These are phyloP conservation scores for Trichomonascaceae sp. DNA, from an alignment of 1,139 yeast genomes.

Conservation along the genomic window DNA sequence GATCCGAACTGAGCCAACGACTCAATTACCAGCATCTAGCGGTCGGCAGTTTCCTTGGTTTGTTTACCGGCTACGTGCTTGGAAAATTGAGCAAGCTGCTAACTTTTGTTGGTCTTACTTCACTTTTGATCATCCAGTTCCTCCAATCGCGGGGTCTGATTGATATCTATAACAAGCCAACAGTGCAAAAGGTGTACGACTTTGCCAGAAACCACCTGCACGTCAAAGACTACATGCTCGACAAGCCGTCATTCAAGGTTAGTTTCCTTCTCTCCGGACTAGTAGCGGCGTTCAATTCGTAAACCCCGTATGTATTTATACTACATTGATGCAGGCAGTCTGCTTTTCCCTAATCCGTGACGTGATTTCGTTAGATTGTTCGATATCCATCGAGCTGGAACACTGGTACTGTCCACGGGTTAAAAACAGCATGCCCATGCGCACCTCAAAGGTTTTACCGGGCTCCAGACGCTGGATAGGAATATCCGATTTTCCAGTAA, in stretches of 20 bases:
- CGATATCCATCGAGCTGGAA: too few relatives aligned
- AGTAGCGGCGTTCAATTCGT: slow-evolving; percentile 49
- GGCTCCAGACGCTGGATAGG: slow-evolving; percentile 34
- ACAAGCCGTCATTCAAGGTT: slow-evolving; percentile 52
- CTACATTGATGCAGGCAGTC: too few relatives aligned
- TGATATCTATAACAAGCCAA: slow-evolving; percentile 29
- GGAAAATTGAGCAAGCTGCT: slow-evolving; percentile 55
- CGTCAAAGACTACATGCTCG: slow-evolving; percentile 40
- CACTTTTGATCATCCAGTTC: slow-evolving; percentile 42
- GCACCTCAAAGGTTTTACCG: slow-evolving; percentile 30
- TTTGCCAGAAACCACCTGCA: slow-evolving; percentile 38
- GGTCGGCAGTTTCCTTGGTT: slow-evolving; percentile 54
- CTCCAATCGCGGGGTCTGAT: slow-evolving; percentile 47
- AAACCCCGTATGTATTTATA: too few relatives aligned
- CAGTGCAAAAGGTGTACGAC: slow-evolving; percentile 32
- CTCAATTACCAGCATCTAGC: slow-evolving; percentile 54
- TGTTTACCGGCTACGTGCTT: slow-evolving; percentile 45
- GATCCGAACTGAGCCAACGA: slow-evolving; percentile 1
- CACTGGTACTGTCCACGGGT: slow-evolving; percentile 62
- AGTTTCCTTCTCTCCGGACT: slow-evolving; percentile 46
- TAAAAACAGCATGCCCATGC: slow-evolving; percentile 45
- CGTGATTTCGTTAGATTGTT: too few relatives aligned
- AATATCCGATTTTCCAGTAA: slow-evolving; percentile 55
- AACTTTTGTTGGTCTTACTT: slow-evolving; percentile 38
- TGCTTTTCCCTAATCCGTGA: too few relatives aligned